Evolutionary conservation across 192 early-diverging fungal species (phyloP).

Genomic region (Chytriomyces hyalinus): DNA sequence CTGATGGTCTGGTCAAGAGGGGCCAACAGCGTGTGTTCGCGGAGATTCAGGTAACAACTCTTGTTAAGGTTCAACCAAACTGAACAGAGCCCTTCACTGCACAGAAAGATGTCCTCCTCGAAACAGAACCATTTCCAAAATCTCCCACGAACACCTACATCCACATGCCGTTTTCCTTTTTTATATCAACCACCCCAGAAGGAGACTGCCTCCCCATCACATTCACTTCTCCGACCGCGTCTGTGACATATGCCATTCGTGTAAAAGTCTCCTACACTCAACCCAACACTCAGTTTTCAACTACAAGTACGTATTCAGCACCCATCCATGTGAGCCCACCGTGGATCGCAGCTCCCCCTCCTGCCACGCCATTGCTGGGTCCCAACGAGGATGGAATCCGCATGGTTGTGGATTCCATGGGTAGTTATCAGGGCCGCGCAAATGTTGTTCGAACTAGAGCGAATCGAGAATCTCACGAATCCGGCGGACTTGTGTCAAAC

Average conservation of each 20-base stretch:
- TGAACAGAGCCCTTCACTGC: neutral
- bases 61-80: neutral
- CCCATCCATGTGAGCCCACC: constrained; percentile 23
- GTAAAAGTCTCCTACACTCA: neutral
- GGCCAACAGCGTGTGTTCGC: constrained; percentile 8
- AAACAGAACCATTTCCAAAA: neutral
- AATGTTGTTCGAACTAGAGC: neutral
- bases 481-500: too few species aligned
- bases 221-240: constrained; percentile 2
- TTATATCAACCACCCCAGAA: neutral
- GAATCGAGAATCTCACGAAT: too few species aligned
- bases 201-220: constrained; percentile 23
- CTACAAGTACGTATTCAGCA: neutral
- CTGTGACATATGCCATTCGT: constrained; percentile 2
- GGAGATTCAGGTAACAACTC: constrained; percentile 21
- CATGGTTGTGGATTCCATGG: constrained; percentile 5
- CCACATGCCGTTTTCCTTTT: constrained; percentile 17
- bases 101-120: neutral
- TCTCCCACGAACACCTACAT: neutral
- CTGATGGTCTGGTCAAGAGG: neutral
- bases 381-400: constrained; percentile 13
- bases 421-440: neutral
- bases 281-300: neutral
- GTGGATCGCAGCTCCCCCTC: constrained; percentile 7
- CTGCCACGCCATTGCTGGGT: constrained; percentile 11